Base-by-base conservation (phyloP, 805 yeast species). In the Metschnikowia aberdeeniae region DNA sequence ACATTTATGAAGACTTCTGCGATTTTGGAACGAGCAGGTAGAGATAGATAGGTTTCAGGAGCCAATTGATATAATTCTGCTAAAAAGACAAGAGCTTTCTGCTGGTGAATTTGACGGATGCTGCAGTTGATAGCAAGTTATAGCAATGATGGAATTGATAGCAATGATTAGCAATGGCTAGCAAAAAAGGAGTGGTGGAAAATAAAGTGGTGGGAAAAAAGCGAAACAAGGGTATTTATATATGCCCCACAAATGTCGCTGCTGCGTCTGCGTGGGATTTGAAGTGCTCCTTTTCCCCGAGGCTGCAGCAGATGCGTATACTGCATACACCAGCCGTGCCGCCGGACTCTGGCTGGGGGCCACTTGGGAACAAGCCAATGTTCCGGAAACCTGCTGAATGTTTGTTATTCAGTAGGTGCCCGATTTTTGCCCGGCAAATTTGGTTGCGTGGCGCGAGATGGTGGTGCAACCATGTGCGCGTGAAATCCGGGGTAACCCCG, bases 261-360 rank as follows among this genome's bases (percentile, higher is more conserved):
- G 38, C 30, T 24, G 40, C 40, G 39, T 36, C 31, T 13, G 40
- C 17, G 34, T n/a, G 28, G 32, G 40, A 13, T 17, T 30, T 27
- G 36, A 24, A 47, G 36, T 20, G 19, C 46, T 52, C 56, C 56
- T 29, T 50, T 50, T 32, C 46, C 44, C 56, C 56, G 56, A 48
- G 54, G 52, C 14, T 33, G 22, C 29, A 33, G n/a, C 34, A 17
- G 35, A 31, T 33, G 33, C 36, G 30, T 26, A 34, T 32, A 37
- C 40, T 37, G 40, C 40, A 37, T n/a, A 12, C 17, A n/a, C 19
- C 34, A 28, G 33, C 40, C 28, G 40, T 29, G 40, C 40, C 34
- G 20, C 10, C 10, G 32, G 17, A 17, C 17, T 17, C 17, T 2
- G 17, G 17, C 17, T 17, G 17, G 17, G 17, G 17, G 17, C 17